Evolutionary conservation across 2,329 filamentous ascomycete species (phyloP).

Genomic region (Monosporascus sp.): DNA sequence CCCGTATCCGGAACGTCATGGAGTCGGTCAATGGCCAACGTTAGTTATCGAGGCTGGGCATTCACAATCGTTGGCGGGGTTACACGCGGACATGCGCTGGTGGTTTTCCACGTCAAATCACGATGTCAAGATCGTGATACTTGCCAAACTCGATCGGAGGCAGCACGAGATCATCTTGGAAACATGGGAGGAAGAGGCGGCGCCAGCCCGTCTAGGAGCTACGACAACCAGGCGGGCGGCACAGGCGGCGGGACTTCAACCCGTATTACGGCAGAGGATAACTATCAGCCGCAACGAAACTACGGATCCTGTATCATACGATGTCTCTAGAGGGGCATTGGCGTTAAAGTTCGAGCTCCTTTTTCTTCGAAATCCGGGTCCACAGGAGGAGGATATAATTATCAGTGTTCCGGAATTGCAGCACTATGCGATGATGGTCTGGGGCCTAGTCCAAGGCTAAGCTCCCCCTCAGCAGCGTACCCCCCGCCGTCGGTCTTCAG

Average conservation of each 20-base stretch:
- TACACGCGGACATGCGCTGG: constrained; percentile 1
- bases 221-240: neutral
- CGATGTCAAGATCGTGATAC: constrained; percentile 3
- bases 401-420: neutral
- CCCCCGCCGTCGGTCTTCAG: no score
- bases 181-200: constrained; percentile 3
- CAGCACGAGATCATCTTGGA: constrained; percentile 1
- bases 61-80: neutral
- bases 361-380: constrained; percentile 1
- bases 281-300: neutral
- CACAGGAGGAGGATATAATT: neutral
- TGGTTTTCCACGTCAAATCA: constrained; percentile 3
- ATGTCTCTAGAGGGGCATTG: neutral
- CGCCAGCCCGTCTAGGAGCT: neutral
- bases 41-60: constrained; percentile 3
- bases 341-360: neutral
- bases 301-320: constrained; percentile 1
- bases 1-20: neutral
- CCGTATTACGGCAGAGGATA: constrained; percentile 2
- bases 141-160: constrained; percentile 1
- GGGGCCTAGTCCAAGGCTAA: neutral
- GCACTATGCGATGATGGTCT: neutral
- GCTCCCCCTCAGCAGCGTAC: no score
- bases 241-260: neutral
- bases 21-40: constrained; percentile 2